Evolutionary conservation across 208 protist genomes (phyloP), one percentile per base, ranked within the genome.

Genomic region (Trichomonas vaginalis): DNA sequence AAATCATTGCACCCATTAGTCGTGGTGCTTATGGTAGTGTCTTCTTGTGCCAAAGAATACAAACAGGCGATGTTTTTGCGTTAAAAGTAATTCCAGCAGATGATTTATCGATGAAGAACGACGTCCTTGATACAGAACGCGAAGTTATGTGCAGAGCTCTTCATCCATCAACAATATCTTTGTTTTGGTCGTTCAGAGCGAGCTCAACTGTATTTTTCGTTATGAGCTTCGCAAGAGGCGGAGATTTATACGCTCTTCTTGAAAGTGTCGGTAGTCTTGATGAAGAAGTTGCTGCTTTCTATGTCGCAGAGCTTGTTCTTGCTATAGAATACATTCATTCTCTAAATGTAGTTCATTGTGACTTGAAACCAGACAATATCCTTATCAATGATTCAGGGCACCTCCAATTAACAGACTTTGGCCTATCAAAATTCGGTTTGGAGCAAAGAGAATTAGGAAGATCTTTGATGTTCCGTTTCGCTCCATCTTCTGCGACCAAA

Each of bases 41-140:
- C 9, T 92, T 51, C 37, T 27, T 92, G 0, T 46, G 39, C 15
- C 17, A 48, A n/a, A 23, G 86, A 39, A 92, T 48, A 35, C 86
- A 92, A 47, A 92, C 86, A 2, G 86, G 86, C 56, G 86, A 92
- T 92, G 45, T 92, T 35, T 92, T 51, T 39, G 86, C 86, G n/a
- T 32, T 92, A 9, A 92, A 92, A 47, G 42, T 21, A 0, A 92
- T 92, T 47, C 21, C n/a, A 56, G 45, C 86, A 27, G 86, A 92
- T 39, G 45, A 48, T n/a, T 92, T 45, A 8, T 8, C 10, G 8
- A 51, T 45, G 17, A 51, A 92, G 27, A 51, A 92, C 37, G 45
- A 92, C 8, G 40, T 92, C 21, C 37, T 92, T 10, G 45, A 51
- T 39, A 92, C 86, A 39, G 86, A 92, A 92, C 23, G 86, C 35